Conservation (phyloP, 257 asterid genomes). For the Lycium ferocissimum region DNA sequence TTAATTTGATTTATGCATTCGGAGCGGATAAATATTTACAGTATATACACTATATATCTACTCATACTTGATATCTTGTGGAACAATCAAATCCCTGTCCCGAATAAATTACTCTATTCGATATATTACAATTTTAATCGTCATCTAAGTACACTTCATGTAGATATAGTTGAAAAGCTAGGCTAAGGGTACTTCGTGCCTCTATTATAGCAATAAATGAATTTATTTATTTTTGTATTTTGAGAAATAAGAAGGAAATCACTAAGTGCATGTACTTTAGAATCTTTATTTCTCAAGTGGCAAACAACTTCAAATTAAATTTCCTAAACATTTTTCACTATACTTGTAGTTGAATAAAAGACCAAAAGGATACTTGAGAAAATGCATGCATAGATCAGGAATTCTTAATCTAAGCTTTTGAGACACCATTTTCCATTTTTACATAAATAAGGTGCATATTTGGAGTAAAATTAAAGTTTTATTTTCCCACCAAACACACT, state of each 20-base stretch:
- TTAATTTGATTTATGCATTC: no score
- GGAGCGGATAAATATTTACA: no score
- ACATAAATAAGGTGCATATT: neutral
- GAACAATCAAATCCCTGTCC: no score
- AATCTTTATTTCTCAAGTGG: neutral
- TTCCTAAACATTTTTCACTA: neutral
- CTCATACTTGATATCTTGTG: no score
- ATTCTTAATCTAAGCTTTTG: constrained; percentile 4
- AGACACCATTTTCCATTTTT: neutral
- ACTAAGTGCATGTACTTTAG: neutral
- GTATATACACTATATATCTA: no score
- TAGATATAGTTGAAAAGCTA: neutral
- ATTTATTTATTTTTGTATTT: neutral
- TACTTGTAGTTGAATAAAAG: neutral
- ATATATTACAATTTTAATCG: neutral
- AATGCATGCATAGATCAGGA: constrained; percentile 17
- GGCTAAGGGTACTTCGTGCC: neutral
- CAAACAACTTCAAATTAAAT: neutral
- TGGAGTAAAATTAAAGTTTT: constrained; percentile 49
- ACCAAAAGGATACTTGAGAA: neutral
- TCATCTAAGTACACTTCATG: neutral
- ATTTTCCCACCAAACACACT: constrained; percentile 53
- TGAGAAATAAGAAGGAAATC: neutral
- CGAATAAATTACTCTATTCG: neutral
- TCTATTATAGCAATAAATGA: neutral